A percentile compares a stretch with the other conserved stretches of the same genome.
These are phyloP conservation scores for Fusarium sp. DNA, from an alignment of 2,329 filamentous ascomycete species.

Conservation along the genomic window DNA sequence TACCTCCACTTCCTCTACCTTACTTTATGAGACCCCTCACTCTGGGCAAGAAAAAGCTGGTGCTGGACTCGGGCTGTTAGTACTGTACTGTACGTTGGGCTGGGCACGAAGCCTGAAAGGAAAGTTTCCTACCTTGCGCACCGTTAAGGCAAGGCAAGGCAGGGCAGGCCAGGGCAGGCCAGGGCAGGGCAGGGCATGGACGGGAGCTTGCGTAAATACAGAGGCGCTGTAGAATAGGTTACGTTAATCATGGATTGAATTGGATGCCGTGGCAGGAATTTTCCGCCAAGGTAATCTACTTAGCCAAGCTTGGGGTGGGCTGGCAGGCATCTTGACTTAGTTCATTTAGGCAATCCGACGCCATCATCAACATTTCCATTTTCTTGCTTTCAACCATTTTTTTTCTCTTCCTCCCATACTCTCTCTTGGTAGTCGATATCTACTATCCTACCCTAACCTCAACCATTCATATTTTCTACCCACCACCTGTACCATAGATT, in stretches of 20 bases:
- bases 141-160: neutral
- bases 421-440: conserved; percentile 1
- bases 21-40: conserved; percentile 16
- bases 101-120: conserved; percentile 5
- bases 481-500: conserved; percentile 4
- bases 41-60: neutral
- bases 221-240: neutral
- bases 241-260: neutral
- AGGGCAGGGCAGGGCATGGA: neutral
- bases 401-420: neutral
- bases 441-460: neutral
- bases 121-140: conserved; percentile 5
- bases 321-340: neutral
- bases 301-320: conserved; percentile 8
- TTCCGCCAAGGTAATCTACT: conserved; percentile 24
- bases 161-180: neutral
- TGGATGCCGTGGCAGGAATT: conserved; percentile 9
- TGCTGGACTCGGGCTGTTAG: neutral
- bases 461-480: neutral
- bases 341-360: conserved; percentile 38
- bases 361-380: conserved; percentile 37
- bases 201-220: neutral
- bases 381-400: conserved; percentile 15
- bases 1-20: neutral
- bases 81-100: neutral